phyloP scores from a whole-genome alignment of 2,329 filamentous ascomycete genomes.

The Cryphonectria japonica region DNA sequence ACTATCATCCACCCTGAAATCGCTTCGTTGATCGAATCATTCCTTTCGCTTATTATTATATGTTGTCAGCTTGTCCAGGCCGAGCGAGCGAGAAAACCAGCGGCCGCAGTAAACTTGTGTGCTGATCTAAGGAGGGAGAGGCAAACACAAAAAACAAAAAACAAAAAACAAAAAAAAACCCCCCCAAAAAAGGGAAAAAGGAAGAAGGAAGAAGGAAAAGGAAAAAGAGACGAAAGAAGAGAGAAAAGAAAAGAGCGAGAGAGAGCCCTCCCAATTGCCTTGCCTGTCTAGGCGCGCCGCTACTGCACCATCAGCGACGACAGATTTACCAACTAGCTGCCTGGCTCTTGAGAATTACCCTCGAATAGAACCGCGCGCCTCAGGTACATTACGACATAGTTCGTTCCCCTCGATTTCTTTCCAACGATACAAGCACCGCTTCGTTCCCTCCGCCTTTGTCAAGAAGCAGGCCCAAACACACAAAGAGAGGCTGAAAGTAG shows the following conservation, averaged over 20 bases:
- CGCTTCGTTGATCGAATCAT: constrained; percentile 18
- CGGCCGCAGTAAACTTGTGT: constrained; percentile 18
- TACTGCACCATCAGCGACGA: constrained; percentile 13
- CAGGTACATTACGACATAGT: constrained; percentile 1
- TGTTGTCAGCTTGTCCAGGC: constrained; percentile 21
- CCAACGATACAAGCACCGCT: not conserved
- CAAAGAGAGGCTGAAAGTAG: too few relatives aligned
- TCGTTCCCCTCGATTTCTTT: not conserved
- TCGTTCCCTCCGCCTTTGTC: not conserved
- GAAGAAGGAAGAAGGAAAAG: too few relatives aligned
- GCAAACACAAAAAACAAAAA: too few relatives aligned
- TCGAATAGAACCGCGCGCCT: not conserved
- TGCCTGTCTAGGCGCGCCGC: constrained; percentile 7
- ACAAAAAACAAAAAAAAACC: too few relatives aligned
- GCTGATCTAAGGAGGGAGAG: constrained; percentile 3
- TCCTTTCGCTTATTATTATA: constrained; percentile 22
- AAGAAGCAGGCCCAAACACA: not conserved
- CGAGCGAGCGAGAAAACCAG: constrained; percentile 17
- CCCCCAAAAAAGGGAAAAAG: not conserved
- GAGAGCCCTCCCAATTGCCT: constrained; percentile 16
- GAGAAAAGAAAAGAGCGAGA: not conserved
- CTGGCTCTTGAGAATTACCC: not conserved
- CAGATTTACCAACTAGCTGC: not conserved
- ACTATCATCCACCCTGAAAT: constrained; percentile 14
- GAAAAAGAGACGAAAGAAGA: not conserved